Base-by-base conservation (phyloP, 2,329 filamentous ascomycete genomes). In the Trichoderma sp. region DNA sequence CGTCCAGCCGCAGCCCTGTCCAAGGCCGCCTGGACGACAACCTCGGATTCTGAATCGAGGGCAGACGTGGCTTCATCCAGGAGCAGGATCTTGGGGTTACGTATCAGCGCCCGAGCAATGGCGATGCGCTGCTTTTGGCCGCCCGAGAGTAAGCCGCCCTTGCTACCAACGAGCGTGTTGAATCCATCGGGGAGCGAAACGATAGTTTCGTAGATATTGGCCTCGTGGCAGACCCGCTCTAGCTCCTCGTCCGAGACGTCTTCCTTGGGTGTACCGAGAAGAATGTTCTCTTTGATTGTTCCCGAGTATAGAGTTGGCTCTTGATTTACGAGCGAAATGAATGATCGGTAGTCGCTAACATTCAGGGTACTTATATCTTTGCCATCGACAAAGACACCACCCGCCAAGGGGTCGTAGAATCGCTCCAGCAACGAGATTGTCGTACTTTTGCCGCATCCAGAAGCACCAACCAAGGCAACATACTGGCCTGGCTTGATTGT, bases 231-330 rank as follows among this genome's bases (percentile, higher is more conserved):
- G 1, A 92, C 94, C 75, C 89, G 87, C 67, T 92, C 86, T 63
- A 98, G 85, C 1, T 87, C 86, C 68, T 90, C 88, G 70, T 97
- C 93, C 0, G 88, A 80, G 0, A 96, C 86, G 33, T 89, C 84
- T 6, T 91, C 87, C 14, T 85, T 82, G 8, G 91, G 83, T 49
- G 89, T 88, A 13, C 94, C 93, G 2, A 98, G 87, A 5, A 97
- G 81, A 71, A 98, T 93, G 77, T 98, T 98, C 40, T 98, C 94
- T 73, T 87, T 88, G 75, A 99, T 93, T 0, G 91, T 94, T 55
- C 95, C 96, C 79, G 97, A 94, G 81, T 97, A 99, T 0, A 99
- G 83, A 0, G 95, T 97, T 0, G 96, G 95, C 78, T 98, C 96
- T 77, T 98, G 96, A 40, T 91, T 94, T 16, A 99, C 95, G 11